Base-by-base conservation (phyloP, 116 monocot genomes). In the Zostera marina region DNA sequence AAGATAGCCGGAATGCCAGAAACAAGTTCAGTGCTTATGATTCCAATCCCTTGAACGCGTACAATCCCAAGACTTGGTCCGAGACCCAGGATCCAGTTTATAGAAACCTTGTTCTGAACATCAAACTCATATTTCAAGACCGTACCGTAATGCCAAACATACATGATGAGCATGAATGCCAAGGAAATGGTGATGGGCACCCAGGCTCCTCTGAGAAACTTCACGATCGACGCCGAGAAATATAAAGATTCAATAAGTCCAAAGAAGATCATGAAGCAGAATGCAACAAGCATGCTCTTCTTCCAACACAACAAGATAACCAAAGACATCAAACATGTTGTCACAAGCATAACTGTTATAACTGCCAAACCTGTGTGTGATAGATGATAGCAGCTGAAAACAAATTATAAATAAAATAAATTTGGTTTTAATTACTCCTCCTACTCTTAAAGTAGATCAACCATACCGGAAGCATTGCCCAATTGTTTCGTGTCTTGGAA, bases 401-500 rank as follows among this genome's bases (percentile, higher is more conserved):
- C 8, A 40, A 56, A 56, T 56, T 5, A 32, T 38, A 25, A 25
- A 38, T 8, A 38, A 2, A 19, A 32, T 32, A 32, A 32, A 32
- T 32, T 32, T 32, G 32, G 5, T 32, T 32, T 32, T 32, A 32
- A 32, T 32, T 32, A 32, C 5, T 32, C 32, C 32, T 32, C 4
- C 32, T 32, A 32, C 17, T 51, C 1, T 21, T 19, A 51, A 51
- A 19, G n/a, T 12, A 8, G 13, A 5, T 26, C 14, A 54, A 13
- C 9, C 59, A 59, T 51, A 87, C 92, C 92, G 64, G 83, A 86
- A 47, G 92, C 92, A 73, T 92, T 92, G 66, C 87, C 86, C 64
- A 92, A 75, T 47, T 72, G 87, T 47, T 83, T 92, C 46, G 80
- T 92, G 63, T 92, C 70, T 65, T 87, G 74, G 60, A 92, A 92